Conservation (phyloP, 1,139 yeast genomes). For the Waltiozyma sp. region DNA sequence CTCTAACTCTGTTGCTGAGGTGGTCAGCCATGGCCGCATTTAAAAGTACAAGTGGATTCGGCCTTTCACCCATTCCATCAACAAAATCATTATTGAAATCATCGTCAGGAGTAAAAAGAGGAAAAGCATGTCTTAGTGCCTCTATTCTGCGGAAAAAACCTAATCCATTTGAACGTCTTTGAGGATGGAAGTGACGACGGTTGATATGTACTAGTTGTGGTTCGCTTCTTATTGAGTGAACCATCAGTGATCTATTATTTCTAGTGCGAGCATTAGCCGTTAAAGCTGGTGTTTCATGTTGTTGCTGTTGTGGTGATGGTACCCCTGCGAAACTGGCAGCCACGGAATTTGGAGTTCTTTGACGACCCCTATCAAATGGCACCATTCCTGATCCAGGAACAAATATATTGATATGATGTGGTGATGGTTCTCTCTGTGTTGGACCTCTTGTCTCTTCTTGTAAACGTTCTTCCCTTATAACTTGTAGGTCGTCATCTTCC, state of each 20-base stretch:
- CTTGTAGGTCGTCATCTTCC: neutral
- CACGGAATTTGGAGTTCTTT: conserved; percentile 1
- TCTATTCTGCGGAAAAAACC: neutral
- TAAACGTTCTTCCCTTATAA: neutral
- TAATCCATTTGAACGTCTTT: neutral
- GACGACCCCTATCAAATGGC: neutral
- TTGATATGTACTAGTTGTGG: neutral
- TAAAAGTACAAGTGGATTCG: neutral
- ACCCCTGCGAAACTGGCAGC: neutral
- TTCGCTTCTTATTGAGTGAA: no score
- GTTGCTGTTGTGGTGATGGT: neutral
- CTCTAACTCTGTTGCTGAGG: conserved; percentile 10
- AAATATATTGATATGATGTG: neutral
- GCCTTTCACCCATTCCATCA: conserved; percentile 9
- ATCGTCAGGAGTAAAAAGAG: neutral
- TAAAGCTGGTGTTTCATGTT: neutral
- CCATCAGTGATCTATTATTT: no score
- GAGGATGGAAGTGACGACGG: neutral
- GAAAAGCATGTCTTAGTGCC: neutral
- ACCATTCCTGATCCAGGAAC: neutral
- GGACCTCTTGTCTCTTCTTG: neutral
- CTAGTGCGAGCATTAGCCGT: no score
- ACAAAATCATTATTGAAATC: neutral
- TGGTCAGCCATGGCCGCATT: neutral
- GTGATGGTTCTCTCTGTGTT: neutral